These are phyloP conservation scores for Scleromitrula shiraiana DNA, from an alignment of 2,329 filamentous ascomycete genomes.

Conservation along the genomic window DNA sequence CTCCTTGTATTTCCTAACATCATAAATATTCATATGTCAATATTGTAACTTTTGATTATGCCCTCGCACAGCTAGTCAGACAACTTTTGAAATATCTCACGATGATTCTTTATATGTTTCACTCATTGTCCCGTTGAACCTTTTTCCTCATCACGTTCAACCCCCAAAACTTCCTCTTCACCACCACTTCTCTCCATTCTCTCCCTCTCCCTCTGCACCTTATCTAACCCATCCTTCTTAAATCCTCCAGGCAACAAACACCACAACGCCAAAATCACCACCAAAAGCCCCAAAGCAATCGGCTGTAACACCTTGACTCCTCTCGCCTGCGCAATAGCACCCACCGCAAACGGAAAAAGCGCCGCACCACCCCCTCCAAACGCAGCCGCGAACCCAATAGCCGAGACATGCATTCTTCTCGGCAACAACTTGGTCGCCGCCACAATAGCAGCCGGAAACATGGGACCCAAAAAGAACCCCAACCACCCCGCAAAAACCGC, in stretches of 20 bases:
- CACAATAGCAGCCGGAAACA: constrained; percentile 70
- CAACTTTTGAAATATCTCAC: no score
- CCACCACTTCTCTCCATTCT: constrained; percentile 1
- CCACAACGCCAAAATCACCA: constrained; percentile 40
- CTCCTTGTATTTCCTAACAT: no score
- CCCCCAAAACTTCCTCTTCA: no score
- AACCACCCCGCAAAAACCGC: constrained; percentile 63
- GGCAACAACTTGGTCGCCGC: constrained; percentile 68
- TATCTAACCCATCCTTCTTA: constrained; percentile 20
- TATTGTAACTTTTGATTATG: no score
- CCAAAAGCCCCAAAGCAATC: constrained; percentile 42
- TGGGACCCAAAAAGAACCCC: constrained; percentile 72
- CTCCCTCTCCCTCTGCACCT: constrained; percentile 12
- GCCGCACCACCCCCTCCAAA: constrained; percentile 62
- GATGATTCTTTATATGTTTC: no score
- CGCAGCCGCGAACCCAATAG: constrained; percentile 73
- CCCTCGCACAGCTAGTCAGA: no score
- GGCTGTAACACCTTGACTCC: constrained; percentile 52
- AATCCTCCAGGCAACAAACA: constrained; percentile 32
- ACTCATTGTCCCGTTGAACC: no score
- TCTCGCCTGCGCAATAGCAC: constrained; percentile 53
- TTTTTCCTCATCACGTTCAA: no score
- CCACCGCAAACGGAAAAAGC: constrained; percentile 56
- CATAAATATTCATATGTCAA: no score
- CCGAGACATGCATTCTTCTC: constrained; percentile 62